Conservation (phyloP, 106 monocot genomes). For the Platanthera zijinensis region DNA sequence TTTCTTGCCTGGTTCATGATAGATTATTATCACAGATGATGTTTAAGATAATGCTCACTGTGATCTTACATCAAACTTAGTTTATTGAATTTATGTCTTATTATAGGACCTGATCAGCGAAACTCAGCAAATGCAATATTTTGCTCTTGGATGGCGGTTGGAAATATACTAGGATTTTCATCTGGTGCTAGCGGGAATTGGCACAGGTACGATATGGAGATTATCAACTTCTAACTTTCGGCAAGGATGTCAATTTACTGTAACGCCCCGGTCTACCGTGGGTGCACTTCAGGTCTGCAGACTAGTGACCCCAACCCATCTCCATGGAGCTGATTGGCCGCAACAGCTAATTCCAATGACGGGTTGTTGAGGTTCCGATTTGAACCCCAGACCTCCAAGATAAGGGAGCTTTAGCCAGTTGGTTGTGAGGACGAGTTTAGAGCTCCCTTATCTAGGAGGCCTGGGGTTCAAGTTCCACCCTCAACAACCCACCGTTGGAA, state of each 20-base stretch:
- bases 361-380: too few relatives aligned
- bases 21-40: background rate
- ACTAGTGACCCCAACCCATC: too few relatives aligned
- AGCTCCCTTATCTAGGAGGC: too few relatives aligned
- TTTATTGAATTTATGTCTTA: constrained; percentile 3
- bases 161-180: constrained; percentile 95
- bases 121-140: constrained; percentile 95
- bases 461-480: too few relatives aligned
- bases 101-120: constrained; percentile 70
- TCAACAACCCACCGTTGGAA: too few relatives aligned
- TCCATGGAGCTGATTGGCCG: too few relatives aligned
- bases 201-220: constrained; percentile 51
- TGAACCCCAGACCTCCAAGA: too few relatives aligned
- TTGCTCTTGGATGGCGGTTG: constrained; percentile 99
- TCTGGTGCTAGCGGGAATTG: constrained; percentile 86
- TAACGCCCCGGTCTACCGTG: too few relatives aligned
- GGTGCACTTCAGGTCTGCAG: too few relatives aligned
- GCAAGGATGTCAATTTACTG: background rate
- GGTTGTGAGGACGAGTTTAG: too few relatives aligned
- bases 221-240: background rate
- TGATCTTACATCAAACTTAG: background rate
- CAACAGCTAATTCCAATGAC: too few relatives aligned
- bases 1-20: background rate
- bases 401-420: too few relatives aligned
- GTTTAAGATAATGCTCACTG: background rate